Base-by-base conservation (phyloP, 2,329 filamentous ascomycete genomes). In the Leptosphaerulina australis region DNA sequence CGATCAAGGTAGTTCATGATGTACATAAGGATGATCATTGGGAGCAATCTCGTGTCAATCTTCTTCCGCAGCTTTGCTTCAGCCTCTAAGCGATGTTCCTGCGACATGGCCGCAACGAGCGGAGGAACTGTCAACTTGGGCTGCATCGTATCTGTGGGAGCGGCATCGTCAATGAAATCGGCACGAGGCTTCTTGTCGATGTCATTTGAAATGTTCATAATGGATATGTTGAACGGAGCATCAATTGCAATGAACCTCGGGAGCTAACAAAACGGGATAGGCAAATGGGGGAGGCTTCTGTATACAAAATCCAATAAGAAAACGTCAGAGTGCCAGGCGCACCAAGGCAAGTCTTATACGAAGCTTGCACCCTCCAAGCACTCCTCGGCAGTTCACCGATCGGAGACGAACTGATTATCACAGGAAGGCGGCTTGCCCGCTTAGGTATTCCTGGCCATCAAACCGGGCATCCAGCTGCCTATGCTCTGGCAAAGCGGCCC, bases 1-100 rank as follows among this genome's bases (percentile, higher is more conserved):
- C 84, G 76, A 62, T 87, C 84, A n/a, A 88, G 71, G 68, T 89
- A 90, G 72, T 91, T 90, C 75, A 88, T 70, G 67, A 91, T 88
- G 63, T 90, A 90, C 75, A 91, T 88, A 56, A 90, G 69, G 34
- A 91, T 83, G 48, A 91, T 77, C 72, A 85, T 84, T 0, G 87
- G 87, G 59, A 90, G 75, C 69, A 91, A 50, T 38, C 87, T 80
- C 12, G 80, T 62, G 65, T 91, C 88, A 44, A 91, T 84, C 74
- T 90, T 91, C 58, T 84, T 81, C 69, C 84, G 81, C 61, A 92
- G 74, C 26, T 76, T 79, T 50, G 73, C 77, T 66, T 90, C 86
- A 1, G 83, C 74, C 11, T 67, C 64, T 0, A 66, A 64, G 10
- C 85, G 81, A 51, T 83, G 79, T 30, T 79, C 81, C 1, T 75